Evolutionary conservation across 2,329 filamentous ascomycete species (phyloP).

Genomic region (Ambrosiella xylebori): DNA sequence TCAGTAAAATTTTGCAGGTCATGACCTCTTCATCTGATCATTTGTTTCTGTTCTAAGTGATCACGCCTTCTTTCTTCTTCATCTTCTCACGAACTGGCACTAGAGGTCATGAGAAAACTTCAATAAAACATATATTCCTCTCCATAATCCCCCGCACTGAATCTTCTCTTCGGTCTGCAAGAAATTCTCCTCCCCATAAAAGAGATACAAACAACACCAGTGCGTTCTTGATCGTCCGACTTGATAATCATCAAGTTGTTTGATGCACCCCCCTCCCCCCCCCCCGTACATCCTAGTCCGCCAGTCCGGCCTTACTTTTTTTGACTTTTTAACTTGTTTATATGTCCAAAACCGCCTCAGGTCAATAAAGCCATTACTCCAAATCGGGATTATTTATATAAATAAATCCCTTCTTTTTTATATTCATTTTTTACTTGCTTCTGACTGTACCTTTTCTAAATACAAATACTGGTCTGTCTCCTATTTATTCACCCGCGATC

Average conservation of each 20-base stretch:
- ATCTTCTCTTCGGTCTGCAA: too few relatives aligned
- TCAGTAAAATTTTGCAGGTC: too few relatives aligned
- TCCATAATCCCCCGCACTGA: too few relatives aligned
- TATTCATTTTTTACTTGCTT: background rate
- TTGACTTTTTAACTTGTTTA: background rate
- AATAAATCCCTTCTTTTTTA: background rate
- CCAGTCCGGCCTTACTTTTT: background rate
- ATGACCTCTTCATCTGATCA: background rate
- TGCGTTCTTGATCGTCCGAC: background rate
- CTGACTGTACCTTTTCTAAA: too few relatives aligned
- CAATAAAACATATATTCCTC: too few relatives aligned
- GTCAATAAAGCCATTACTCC: background rate
- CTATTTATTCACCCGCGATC: too few relatives aligned
- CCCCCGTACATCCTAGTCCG: background rate
- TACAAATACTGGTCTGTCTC: too few relatives aligned
- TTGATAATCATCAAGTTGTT: background rate
- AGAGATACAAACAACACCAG: background rate
- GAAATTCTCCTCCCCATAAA: background rate
- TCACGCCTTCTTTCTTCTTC: background rate
- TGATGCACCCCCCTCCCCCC: background rate
- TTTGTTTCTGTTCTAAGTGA: background rate
- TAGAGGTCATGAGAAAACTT: too few relatives aligned
- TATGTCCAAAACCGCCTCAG: background rate
- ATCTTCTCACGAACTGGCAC: too few relatives aligned
- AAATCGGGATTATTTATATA: background rate